Conservation (phyloP, 1,284 basidiomycete species). For the Inonotus obliquus region DNA sequence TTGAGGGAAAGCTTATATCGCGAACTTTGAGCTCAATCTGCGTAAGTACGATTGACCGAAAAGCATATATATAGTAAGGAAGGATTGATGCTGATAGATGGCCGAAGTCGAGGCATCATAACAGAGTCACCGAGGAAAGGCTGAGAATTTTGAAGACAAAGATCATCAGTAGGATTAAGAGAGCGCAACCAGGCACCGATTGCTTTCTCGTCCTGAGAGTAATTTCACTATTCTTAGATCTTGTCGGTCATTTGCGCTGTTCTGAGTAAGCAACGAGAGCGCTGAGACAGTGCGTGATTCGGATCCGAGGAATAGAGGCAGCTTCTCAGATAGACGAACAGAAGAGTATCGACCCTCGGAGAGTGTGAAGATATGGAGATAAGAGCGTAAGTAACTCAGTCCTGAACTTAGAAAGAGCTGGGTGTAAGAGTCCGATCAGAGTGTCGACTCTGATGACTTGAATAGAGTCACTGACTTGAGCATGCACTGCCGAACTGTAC, state of each 20-base stretch:
- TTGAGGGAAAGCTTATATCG: no score
- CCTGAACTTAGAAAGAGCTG: no score
- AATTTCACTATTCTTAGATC: background rate
- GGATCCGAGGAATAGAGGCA: background rate
- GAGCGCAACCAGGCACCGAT: background rate
- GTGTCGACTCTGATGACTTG: no score
- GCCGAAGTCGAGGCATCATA: background rate
- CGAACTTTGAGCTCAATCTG: background rate
- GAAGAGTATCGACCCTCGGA: background rate
- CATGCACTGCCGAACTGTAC: no score
- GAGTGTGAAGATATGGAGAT: background rate
- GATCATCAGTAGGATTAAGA: background rate
- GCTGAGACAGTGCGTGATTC: background rate
- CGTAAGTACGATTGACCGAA: background rate
- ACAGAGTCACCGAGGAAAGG: background rate
- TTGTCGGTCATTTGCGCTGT: background rate
- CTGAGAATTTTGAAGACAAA: background rate
- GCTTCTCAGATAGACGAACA: background rate
- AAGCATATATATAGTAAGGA: background rate
- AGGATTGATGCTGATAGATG: background rate
- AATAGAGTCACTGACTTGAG: no score
- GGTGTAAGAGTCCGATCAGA: no score
- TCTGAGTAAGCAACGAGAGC: background rate
- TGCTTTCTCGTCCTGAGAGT: background rate
- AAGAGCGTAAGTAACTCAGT: background rate